Conservation (phyloP, 345 rosid genomes). For the Populus deltoides region DNA sequence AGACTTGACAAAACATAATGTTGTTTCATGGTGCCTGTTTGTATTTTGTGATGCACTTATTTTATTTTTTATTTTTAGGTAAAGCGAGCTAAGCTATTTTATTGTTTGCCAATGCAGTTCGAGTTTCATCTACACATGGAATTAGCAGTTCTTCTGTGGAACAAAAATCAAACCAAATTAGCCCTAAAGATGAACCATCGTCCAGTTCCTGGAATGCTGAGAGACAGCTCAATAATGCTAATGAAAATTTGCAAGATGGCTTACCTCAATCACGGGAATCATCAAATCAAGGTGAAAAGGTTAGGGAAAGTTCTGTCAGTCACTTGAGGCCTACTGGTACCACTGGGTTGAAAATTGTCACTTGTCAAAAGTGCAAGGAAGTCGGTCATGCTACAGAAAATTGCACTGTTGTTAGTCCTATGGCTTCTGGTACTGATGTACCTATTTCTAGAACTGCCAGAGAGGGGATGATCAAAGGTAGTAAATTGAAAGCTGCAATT, state of each 20-base stretch:
- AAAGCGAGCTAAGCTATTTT: constrained; percentile 1
- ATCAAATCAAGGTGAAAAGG: constrained; percentile 56
- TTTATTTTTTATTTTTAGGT: constrained; percentile 2
- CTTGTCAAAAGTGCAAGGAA: constrained; percentile 55
- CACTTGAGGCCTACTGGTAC: constrained; percentile 43
- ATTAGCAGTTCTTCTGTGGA: constrained; percentile 39
- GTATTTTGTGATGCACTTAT: not conserved
- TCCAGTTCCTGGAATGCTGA: constrained; percentile 56
- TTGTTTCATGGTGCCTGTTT: not conserved
- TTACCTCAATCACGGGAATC: constrained; percentile 47
- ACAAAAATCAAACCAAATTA: constrained; percentile 44
- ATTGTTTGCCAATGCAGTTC: constrained; percentile 37
- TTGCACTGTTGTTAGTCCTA: constrained; percentile 39
- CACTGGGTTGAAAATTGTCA: constrained; percentile 41
- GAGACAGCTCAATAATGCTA: constrained; percentile 34
- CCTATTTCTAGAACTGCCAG: constrained; percentile 44
- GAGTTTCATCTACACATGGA: constrained; percentile 44
- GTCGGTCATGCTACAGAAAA: constrained; percentile 57
- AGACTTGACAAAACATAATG: not conserved
- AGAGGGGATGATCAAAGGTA: constrained; percentile 52
- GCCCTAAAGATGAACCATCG: constrained; percentile 56
- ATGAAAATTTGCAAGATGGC: constrained; percentile 55
- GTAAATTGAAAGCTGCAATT: constrained; percentile 72
- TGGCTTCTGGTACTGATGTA: constrained; percentile 45
- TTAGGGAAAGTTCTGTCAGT: constrained; percentile 43